A percentile compares a stretch with the other conserved stretches of the same genome.
These are phyloP conservation scores for Nepenthes alata DNA, from an alignment of 179 eudicot species.

Conservation along the genomic window DNA sequence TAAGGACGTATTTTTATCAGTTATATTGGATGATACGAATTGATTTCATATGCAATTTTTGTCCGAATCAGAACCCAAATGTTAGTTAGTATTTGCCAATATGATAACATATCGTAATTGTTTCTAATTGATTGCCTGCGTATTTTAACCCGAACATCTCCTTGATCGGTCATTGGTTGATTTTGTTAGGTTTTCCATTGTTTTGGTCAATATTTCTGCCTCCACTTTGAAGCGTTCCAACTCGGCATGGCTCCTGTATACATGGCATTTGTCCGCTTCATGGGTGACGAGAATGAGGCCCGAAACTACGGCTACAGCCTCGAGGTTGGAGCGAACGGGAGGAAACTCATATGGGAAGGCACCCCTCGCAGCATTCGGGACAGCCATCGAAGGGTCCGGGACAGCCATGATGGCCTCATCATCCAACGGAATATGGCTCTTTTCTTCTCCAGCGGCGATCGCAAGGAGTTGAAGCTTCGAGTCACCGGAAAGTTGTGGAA, in stretches of 20 bases:
- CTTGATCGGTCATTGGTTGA: no score
- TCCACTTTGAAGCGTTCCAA: constrained; percentile 43
- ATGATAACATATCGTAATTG: no score
- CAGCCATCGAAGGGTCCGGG: constrained; percentile 33
- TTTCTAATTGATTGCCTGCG: no score
- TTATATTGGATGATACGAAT: no score
- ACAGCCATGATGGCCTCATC: constrained; percentile 39
- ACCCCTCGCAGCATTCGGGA: constrained; percentile 48
- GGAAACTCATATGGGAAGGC: constrained; percentile 44
- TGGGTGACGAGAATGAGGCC: constrained; percentile 46
- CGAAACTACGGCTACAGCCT: constrained; percentile 31
- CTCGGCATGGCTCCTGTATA: constrained; percentile 33
- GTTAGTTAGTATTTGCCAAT: no score
- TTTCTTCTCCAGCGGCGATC: constrained; percentile 35
- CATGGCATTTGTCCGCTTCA: constrained; percentile 44
- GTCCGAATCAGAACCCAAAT: no score
- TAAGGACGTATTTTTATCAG: no score
- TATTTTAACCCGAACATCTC: no score
- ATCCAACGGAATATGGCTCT: constrained; percentile 33
- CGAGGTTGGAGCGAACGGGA: constrained; percentile 31
- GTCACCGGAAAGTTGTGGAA: constrained; percentile 38
- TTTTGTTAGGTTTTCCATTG: constrained; percentile 39
- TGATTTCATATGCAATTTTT: no score
- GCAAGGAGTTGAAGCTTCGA: constrained; percentile 36
- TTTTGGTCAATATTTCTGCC: constrained; percentile 35